phyloP scores from a whole-genome alignment of 495 filamentous ascomycete genomes.

The Glarea lozoyensis region DNA sequence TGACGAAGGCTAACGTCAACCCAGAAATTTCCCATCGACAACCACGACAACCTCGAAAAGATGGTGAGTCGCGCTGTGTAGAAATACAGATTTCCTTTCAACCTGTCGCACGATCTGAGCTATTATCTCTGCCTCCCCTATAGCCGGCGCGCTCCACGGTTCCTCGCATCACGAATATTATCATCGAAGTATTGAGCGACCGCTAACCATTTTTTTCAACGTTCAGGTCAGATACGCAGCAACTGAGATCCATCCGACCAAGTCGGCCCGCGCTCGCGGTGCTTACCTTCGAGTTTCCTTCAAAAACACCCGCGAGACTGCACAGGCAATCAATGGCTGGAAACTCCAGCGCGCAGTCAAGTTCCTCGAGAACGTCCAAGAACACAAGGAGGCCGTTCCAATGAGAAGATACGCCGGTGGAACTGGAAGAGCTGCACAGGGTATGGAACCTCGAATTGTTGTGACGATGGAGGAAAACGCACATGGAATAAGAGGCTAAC shows the following conservation, averaged over 20 bases:
- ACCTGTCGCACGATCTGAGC: too few species aligned
- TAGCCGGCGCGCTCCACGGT: too few species aligned
- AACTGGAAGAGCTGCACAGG: slow-evolving; percentile 90
- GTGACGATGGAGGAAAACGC: slow-evolving; percentile 1
- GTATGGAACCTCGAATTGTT: slow-evolving; percentile 45
- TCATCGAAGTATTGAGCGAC: too few species aligned
- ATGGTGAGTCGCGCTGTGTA: too few species aligned
- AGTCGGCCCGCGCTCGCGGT: slow-evolving; percentile 94
- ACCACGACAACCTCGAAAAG: too few species aligned
- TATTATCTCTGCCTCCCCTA: too few species aligned
- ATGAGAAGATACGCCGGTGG: slow-evolving; percentile 93
- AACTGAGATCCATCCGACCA: slow-evolving; percentile 74
- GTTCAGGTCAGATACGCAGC: slow-evolving; percentile 99
- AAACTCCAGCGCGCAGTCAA: slow-evolving; percentile 87
- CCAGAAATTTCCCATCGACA: too few species aligned
- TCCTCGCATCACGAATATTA: too few species aligned
- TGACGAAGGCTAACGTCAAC: too few species aligned
- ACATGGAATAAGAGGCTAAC: slow-evolving; percentile 10
- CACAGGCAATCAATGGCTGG: slow-evolving; percentile 98
- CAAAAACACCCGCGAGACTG: slow-evolving; percentile 99
- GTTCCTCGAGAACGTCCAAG: slow-evolving; percentile 94
- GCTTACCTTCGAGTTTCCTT: slow-evolving; percentile 97
- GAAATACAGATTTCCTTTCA: too few species aligned
- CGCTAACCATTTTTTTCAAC: too few species aligned
- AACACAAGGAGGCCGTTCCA: slow-evolving; percentile 91